Conservation (phyloP, 768 basidiomycete species). For the Hortiboletus flavorubellus region DNA sequence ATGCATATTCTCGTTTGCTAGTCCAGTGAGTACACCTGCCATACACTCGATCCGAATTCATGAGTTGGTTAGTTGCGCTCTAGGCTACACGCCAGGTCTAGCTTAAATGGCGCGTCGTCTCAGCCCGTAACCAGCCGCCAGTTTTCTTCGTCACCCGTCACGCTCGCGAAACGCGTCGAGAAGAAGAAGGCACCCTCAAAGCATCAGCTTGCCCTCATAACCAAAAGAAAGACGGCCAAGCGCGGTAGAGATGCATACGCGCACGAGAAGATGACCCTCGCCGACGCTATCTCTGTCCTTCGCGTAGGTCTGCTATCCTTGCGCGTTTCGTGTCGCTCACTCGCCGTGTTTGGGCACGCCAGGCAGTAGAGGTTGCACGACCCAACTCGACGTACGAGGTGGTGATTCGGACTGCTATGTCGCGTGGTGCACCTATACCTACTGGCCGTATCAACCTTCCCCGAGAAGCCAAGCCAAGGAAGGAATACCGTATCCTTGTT, state of each 20-base stretch:
- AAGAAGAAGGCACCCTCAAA: slow-evolving; percentile 65
- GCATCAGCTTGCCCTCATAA: slow-evolving; percentile 65
- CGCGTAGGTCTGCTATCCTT: slow-evolving; percentile 46
- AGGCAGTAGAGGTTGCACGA: slow-evolving; percentile 84
- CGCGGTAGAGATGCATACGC: slow-evolving; percentile 55
- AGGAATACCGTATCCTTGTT: slow-evolving; percentile 80
- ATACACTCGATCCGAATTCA: not conserved
- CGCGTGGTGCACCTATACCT: slow-evolving; percentile 77
- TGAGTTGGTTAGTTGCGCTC: slow-evolving; percentile 40
- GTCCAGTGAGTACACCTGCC: slow-evolving; percentile 13
- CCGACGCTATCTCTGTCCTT: slow-evolving; percentile 65
- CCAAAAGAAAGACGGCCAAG: slow-evolving; percentile 54
- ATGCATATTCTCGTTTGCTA: slow-evolving; percentile 16
- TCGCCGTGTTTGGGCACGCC: not conserved
- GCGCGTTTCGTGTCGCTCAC: slow-evolving; percentile 3
- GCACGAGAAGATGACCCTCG: slow-evolving; percentile 61
- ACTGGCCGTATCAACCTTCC: slow-evolving; percentile 89
- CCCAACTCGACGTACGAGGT: slow-evolving; percentile 79
- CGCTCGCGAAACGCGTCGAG: slow-evolving; percentile 45
- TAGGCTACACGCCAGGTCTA: not conserved
- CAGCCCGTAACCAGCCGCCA: slow-evolving; percentile 13
- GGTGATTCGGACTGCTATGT: slow-evolving; percentile 73
- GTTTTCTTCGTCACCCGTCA: slow-evolving; percentile 50
- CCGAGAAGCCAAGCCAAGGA: slow-evolving; percentile 67
- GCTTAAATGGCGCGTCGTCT: not conserved